A percentile compares a stretch with the other conserved stretches of the same genome.
phyloP scores from a whole-genome alignment of 23 red algal species.

The Gracilariopsis chorda region DNA sequence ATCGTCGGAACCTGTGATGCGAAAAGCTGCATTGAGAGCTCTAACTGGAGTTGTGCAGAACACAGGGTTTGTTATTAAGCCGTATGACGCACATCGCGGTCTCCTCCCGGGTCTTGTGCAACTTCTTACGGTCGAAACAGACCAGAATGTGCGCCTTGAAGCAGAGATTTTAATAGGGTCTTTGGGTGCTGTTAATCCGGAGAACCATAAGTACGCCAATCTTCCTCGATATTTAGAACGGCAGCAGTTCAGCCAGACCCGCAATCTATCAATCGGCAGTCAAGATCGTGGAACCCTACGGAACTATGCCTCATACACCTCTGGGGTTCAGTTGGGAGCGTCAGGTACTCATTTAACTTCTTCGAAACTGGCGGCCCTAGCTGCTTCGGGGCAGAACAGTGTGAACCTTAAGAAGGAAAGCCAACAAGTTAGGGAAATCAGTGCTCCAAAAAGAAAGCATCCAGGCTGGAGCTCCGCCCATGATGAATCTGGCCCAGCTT shows the following conservation, averaged over 20 bases:
- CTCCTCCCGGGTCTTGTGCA: conserved; percentile 79
- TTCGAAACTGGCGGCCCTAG: not conserved
- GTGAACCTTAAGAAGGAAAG: not conserved
- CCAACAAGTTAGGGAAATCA: not conserved
- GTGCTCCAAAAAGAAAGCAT: not conserved
- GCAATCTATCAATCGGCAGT: not conserved
- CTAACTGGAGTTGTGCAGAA: conserved; percentile 76
- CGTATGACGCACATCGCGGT: conserved; percentile 63
- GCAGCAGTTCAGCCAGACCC: not conserved
- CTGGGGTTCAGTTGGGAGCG: not conserved
- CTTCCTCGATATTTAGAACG: conserved; percentile 20
- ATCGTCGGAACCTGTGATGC: conserved; percentile 50
- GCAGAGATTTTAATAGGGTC: conserved; percentile 81
- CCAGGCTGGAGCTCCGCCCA: not conserved
- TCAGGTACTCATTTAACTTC: not conserved
- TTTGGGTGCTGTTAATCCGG: conserved; percentile 90
- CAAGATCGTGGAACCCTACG: conserved; percentile 27
- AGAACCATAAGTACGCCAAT: conserved; percentile 74
- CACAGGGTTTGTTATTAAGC: conserved; percentile 72
- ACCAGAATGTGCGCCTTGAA: conserved; percentile 70
- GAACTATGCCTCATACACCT: not conserved
- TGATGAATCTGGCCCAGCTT: not conserved
- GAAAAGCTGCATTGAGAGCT: conserved; percentile 67
- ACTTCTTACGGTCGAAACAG: conserved; percentile 62
- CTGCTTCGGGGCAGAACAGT: not conserved